Evolutionary conservation across 768 basidiomycete species (phyloP).

Genomic region (Psilocybe cyanescens): DNA sequence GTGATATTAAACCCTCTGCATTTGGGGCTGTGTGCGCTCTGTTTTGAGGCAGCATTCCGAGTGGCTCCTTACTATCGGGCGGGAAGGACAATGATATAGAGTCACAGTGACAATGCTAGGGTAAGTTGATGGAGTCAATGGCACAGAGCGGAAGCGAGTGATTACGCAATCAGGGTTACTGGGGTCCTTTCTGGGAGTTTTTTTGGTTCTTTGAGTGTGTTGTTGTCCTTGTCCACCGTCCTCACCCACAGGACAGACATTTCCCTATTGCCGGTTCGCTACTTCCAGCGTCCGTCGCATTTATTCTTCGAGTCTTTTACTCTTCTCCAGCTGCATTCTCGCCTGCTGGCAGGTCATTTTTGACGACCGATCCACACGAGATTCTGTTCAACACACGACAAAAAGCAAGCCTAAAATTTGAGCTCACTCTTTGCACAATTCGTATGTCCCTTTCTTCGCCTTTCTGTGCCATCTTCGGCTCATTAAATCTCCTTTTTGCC

Average conservation of each 20-base stretch:
- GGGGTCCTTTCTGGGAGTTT: conserved; percentile 30
- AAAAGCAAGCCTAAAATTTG: conserved; percentile 47
- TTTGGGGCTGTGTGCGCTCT: no score
- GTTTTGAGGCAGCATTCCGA: no score
- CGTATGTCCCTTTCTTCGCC: conserved; percentile 33
- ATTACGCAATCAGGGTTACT: conserved; percentile 21
- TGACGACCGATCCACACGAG: conserved; percentile 80
- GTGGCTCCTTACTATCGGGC: no score
- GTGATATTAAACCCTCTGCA: no score
- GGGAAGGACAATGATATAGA: no score
- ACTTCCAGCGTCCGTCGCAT: conserved; percentile 44
- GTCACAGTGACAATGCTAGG: background rate
- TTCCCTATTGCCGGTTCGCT: conserved; percentile 45
- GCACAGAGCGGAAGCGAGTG: background rate
- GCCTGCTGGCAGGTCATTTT: conserved; percentile 93
- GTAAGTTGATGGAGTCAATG: background rate
- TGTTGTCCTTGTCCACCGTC: conserved; percentile 45
- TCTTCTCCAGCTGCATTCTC: conserved; percentile 61
- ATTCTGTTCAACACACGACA: conserved; percentile 54
- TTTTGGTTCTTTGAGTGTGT: conserved; percentile 20
- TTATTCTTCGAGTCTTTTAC: conserved; percentile 45
- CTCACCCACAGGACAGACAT: conserved; percentile 38
- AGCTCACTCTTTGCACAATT: conserved; percentile 41
- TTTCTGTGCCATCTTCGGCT: background rate
- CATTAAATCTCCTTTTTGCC: conserved; percentile 11